Evolutionary conservation across 225 moss, liverwort and hornwort genomes (phyloP), one percentile per base, ranked within the genome.

Genomic region (Lunularia cruciata): DNA sequence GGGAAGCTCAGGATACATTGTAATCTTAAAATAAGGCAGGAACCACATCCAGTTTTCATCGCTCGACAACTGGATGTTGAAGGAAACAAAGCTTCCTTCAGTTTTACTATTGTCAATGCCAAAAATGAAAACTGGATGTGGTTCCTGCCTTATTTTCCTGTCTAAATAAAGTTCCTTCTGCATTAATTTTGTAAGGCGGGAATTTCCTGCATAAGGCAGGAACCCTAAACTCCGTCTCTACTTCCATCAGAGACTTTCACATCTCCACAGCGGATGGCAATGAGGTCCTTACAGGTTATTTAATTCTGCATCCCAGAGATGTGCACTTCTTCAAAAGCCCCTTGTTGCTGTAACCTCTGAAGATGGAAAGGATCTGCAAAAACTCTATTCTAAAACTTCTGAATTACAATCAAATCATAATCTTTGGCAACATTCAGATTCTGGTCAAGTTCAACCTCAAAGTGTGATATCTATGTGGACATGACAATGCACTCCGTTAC

Each of bases 291-390:
- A 78, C 75, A 43, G 77, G 75, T 38, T 78, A 71, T 57, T 82
- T 75, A 27, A 82, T 49, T 82, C 82, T 71, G 56, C 62, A 56
- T 82, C 23, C 82, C 82, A 60, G 63, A 72, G 28, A 82, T 69
- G 35, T 75, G 71, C 22, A 62, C 72, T 20, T 67, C 32, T 48
- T 68, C 75, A 12, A 77, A 62, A 34, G 82, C 74, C 64, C 32
- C 63, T 40, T 72, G 67, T 30, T 75, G 67, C 38, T 78, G 65
- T 31, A 82, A 68, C 3, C 75, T 71, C 71, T 75, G 56, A 25
- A 78, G 77, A 71, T 82, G 74, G 67, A 82, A 82, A 32, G 71
- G 61, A 68, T 82, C 82, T 1, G 78, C 82, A 14, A 77, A 82
- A 27, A 78, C 63, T 35, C 77, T 75, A 5, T 71, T 35, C 20